Conservation (phyloP, 2,329 filamentous ascomycete species). For the Lecanicillium sp. region DNA sequence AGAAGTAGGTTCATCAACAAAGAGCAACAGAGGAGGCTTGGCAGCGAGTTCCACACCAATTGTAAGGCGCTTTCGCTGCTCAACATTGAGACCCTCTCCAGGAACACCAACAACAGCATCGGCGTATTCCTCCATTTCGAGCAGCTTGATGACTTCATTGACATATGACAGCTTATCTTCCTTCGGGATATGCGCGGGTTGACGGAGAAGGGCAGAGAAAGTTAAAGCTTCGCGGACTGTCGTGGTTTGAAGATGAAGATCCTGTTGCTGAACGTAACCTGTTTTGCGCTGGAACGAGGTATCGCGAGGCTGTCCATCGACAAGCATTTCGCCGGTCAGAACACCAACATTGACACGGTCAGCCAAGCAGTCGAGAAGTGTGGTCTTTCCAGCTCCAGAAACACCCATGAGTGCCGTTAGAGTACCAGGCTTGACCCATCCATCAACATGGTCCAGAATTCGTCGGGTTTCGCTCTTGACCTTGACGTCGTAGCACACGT, state of each 20-base stretch:
- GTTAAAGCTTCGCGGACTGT: slow-evolving; percentile 84
- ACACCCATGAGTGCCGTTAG: slow-evolving; percentile 88
- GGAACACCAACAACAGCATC: slow-evolving; percentile 88
- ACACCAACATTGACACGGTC: slow-evolving; percentile 85
- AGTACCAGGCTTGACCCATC: slow-evolving; percentile 90
- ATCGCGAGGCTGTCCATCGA: slow-evolving; percentile 61
- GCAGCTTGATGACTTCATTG: slow-evolving; percentile 80
- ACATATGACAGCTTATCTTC: slow-evolving; percentile 82
- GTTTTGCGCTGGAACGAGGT: slow-evolving; percentile 86
- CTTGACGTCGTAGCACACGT: slow-evolving; percentile 71
- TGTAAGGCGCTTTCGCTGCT: slow-evolving; percentile 71
- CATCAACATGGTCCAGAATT: slow-evolving; percentile 80
- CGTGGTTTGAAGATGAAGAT: slow-evolving; percentile 76
- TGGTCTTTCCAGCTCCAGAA: slow-evolving; percentile 91
- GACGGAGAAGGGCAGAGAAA: slow-evolving; percentile 80
- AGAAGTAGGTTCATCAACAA: slow-evolving; percentile 91
- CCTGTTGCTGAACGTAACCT: slow-evolving; percentile 88
- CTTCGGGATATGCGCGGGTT: slow-evolving; percentile 65
- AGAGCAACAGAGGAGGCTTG: slow-evolving; percentile 82
- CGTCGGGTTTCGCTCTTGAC: slow-evolving; percentile 71
- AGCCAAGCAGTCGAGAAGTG: slow-evolving; percentile 78
- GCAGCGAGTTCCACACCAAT: slow-evolving; percentile 95
- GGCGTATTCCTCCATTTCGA: slow-evolving; percentile 86
- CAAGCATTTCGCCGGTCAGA: slow-evolving; percentile 74
- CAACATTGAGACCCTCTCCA: slow-evolving; percentile 74